Evolutionary conservation across 1,284 basidiomycete species (phyloP).

Genomic region (Flammula alnicola): DNA sequence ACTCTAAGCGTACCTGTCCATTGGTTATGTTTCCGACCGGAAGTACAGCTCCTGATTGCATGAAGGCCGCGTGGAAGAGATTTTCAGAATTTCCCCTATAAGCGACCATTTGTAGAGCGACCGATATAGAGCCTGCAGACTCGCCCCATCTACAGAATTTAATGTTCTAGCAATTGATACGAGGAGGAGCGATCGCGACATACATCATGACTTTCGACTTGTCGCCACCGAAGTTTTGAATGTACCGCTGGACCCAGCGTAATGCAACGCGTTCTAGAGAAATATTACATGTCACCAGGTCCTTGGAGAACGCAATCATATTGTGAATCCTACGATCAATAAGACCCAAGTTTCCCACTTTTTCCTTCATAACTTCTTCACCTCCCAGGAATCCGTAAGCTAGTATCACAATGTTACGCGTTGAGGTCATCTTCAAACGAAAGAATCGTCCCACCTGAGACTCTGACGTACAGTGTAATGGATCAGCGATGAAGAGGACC

Average conservation of each 20-base stretch:
- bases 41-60: constrained; percentile 56
- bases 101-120: constrained; percentile 56
- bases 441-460: neutral
- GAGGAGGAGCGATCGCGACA: too few relatives aligned
- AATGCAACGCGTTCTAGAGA: constrained; percentile 55
- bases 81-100: constrained; percentile 53
- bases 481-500: too few relatives aligned
- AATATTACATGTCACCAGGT: neutral
- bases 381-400: constrained; percentile 48
- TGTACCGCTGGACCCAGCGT: constrained; percentile 68
- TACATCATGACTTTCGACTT: constrained; percentile 57
- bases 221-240: constrained; percentile 65
- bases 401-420: constrained; percentile 1
- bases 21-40: constrained; percentile 48
- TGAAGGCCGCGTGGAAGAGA: constrained; percentile 57
- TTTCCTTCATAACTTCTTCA: constrained; percentile 45
- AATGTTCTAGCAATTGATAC: too few relatives aligned
- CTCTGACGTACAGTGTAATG: neutral
- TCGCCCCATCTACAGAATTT: constrained; percentile 56
- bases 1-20: constrained; percentile 30
- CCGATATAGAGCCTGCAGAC: constrained; percentile 61
- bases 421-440: neutral
- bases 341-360: constrained; percentile 51
- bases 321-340: constrained; percentile 45
- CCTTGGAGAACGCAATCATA: neutral